phyloP scores from a whole-genome alignment of 1,284 basidiomycete species.

The Pterula multifida region DNA sequence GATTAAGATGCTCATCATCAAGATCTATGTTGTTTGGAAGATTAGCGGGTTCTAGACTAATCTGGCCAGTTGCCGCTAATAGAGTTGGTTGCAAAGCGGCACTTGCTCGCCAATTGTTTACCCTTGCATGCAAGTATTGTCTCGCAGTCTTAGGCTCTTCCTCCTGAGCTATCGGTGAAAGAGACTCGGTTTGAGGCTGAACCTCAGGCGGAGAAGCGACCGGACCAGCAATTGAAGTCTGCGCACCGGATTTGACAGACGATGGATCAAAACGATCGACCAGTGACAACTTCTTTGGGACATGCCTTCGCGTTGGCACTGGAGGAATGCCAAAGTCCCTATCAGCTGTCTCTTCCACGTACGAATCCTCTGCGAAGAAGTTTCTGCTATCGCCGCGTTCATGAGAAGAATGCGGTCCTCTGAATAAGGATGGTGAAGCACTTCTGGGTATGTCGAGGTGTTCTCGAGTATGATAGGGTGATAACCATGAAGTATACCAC shows the following conservation, averaged over 20 bases:
- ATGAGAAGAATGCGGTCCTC: conserved; percentile 32
- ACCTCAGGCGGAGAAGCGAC: conserved; percentile 19
- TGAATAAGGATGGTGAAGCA: conserved; percentile 19
- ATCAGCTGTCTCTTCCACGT: conserved; percentile 24
- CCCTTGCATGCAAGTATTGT: conserved; percentile 37
- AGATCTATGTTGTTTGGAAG: conserved; percentile 36
- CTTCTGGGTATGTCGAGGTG: conserved; percentile 29
- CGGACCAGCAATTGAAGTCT: conserved; percentile 16
- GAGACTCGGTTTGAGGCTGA: conserved; percentile 18
- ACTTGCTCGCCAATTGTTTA: conserved; percentile 53
- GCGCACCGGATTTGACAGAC: conserved; percentile 22
- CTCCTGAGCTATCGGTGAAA: conserved; percentile 53
- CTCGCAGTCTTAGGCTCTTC: conserved; percentile 41
- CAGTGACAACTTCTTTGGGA: conserved; percentile 55
- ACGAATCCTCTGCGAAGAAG: conserved; percentile 31
- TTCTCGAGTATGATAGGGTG: conserved; percentile 34
- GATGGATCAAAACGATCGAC: conserved; percentile 45
- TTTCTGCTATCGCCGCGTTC: conserved; percentile 42
- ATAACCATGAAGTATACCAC: conserved; percentile 63
- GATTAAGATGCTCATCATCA: conserved; percentile 32
- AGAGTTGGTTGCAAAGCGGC: conserved; percentile 34
- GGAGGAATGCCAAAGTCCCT: conserved; percentile 15
- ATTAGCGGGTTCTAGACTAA: conserved; percentile 38
- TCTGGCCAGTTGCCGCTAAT: conserved; percentile 37
- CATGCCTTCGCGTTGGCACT: conserved; percentile 26